A percentile compares a stretch with the other conserved stretches of the same genome.
Conservation (phyloP, 169 alveolate species). For the Pseudocohnilembus persalinus region DNA sequence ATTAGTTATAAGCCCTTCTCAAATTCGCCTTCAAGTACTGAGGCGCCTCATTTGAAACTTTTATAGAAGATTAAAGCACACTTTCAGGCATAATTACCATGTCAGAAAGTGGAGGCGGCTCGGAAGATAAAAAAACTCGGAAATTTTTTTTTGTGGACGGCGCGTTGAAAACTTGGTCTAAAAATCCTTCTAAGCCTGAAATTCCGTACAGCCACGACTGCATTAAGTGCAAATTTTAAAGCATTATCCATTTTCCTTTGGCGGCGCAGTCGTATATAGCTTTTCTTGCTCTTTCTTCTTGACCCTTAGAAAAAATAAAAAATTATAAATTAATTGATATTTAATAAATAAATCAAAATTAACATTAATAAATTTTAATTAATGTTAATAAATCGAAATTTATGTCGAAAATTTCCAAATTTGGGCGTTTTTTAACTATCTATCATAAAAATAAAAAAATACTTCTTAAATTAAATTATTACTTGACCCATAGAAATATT, state of each 20-base stretch:
- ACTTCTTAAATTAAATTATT: no score
- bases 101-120: slow-evolving; percentile 94
- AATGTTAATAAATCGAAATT: no score
- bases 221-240: slow-evolving; percentile 95
- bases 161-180: slow-evolving; percentile 81
- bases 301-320: no score
- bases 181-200: slow-evolving; percentile 79
- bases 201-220: slow-evolving; percentile 92
- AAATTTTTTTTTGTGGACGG: slow-evolving; percentile 82
- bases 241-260: slow-evolving; percentile 95
- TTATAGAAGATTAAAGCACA: slow-evolving; percentile 89
- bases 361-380: no score
- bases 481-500: slow-evolving; percentile 98
- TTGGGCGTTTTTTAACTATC: no score
- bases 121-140: slow-evolving; percentile 94
- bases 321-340: no score
- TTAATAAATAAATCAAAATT: no score
- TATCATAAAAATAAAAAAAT: no score
- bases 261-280: slow-evolving; percentile 87
- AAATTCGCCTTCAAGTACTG: slow-evolving; percentile 92
- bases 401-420: no score
- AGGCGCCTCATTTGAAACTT: slow-evolving; percentile 96
- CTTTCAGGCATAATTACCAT: slow-evolving; percentile 92
- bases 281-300: slow-evolving; percentile 94
- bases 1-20: slow-evolving; percentile 89